Percentiles rank a stretch among this genome's conserved stretches.
These are phyloP conservation scores for Colletotrichum somersetense DNA, from an alignment of 2,329 filamentous ascomycete species.

Conservation along the genomic window DNA sequence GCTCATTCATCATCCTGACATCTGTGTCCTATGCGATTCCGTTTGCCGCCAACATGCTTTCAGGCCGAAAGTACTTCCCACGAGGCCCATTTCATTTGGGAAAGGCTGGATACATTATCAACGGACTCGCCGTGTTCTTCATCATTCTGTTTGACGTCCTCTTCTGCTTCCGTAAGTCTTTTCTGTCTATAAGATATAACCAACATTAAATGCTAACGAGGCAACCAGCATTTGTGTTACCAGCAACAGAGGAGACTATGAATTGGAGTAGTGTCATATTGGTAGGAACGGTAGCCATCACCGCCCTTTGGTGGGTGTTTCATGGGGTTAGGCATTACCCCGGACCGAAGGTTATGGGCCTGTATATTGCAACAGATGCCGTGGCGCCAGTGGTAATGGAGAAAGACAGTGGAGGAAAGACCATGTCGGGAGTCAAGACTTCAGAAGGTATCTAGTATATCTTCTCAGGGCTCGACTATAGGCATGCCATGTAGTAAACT, in stretches of 20 bases:
- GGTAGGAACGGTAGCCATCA: conserved; percentile 61
- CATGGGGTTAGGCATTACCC: conserved; percentile 63
- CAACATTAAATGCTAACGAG: background rate
- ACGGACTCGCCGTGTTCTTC: conserved; percentile 62
- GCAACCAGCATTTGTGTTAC: conserved; percentile 55
- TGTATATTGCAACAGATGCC: conserved; percentile 56
- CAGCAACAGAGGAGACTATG: conserved; percentile 57
- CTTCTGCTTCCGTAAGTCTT: conserved; percentile 68
- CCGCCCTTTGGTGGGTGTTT: conserved; percentile 63
- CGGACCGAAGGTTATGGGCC: conserved; percentile 61
- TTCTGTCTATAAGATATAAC: background rate
- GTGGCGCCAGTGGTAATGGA: background rate
- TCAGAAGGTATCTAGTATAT: background rate
- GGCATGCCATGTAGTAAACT: background rate
- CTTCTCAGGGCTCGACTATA: no score
- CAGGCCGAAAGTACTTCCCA: conserved; percentile 63
- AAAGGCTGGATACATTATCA: conserved; percentile 62
- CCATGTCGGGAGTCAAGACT: conserved; percentile 17
- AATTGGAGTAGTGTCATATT: conserved; percentile 69
- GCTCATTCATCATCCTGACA: conserved; percentile 69
- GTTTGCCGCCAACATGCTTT: conserved; percentile 64
- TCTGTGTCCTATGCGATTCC: conserved; percentile 66
- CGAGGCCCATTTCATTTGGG: conserved; percentile 67
- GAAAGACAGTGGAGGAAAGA: conserved; percentile 36
- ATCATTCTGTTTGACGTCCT: conserved; percentile 69